These are phyloP conservation scores for Aspergillus awamori DNA, from an alignment of 2,329 filamentous ascomycete genomes.

Conservation along the genomic window DNA sequence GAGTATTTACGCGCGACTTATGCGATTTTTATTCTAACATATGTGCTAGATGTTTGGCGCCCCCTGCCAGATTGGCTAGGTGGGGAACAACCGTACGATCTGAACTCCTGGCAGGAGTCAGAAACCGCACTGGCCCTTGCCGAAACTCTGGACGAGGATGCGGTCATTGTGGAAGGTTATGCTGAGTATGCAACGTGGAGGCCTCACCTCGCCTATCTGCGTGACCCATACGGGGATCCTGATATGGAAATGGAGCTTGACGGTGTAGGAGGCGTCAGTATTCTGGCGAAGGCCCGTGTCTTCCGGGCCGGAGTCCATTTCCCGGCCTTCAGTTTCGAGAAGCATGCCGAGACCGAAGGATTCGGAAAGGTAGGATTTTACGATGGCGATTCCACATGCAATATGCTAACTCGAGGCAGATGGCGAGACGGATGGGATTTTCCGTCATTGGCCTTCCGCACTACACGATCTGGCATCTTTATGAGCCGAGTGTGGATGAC, in stretches of 20 bases:
- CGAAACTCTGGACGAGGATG: constrained; percentile 94
- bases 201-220: constrained; percentile 92
- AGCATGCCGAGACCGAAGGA: constrained; percentile 96
- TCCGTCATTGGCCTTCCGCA: constrained; percentile 95
- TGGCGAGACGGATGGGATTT: constrained; percentile 95
- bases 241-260: constrained; percentile 99
- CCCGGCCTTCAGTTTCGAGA: constrained; percentile 97
- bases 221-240: constrained; percentile 94
- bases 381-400: not conserved
- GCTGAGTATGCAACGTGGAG: constrained; percentile 98
- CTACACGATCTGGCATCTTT: constrained; percentile 99
- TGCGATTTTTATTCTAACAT: not conserved
- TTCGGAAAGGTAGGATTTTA: constrained; percentile 81
- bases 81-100: constrained; percentile 95
- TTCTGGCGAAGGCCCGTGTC: constrained; percentile 91
- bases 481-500: constrained; percentile 98
- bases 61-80: constrained; percentile 98
- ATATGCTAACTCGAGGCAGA: constrained; percentile 57
- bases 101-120: constrained; percentile 99
- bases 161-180: constrained; percentile 97
- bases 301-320: constrained; percentile 96
- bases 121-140: constrained; percentile 92
- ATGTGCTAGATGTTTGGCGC: constrained; percentile 82
- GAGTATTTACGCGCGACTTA: constrained; percentile 48
- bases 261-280: constrained; percentile 95